Percentiles rank a stretch among this genome's conserved stretches.
Evolutionary conservation across 2,329 filamentous ascomycete species (phyloP).

Genomic region (Byssochlamys sp.): DNA sequence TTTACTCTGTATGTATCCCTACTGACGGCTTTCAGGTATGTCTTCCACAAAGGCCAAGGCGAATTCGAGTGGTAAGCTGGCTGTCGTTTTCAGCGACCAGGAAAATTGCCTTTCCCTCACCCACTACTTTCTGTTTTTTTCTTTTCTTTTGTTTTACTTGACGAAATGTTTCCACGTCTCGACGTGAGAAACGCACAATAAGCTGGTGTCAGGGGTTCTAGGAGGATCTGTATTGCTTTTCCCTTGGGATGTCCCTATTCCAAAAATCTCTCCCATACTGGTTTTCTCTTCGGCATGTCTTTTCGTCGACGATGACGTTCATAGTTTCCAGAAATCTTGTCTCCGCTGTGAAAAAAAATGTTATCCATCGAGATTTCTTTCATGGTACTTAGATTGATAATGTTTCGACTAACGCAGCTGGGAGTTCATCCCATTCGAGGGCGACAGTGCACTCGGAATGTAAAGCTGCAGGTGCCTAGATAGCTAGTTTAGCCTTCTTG

Average conservation of each 20-base stretch:
- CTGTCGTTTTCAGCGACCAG: neutral
- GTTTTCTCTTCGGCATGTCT: neutral
- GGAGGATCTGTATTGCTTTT: neutral
- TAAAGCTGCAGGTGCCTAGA: neutral
- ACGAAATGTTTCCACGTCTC: neutral
- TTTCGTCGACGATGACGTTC: neutral
- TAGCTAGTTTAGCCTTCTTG: neutral
- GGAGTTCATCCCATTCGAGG: neutral
- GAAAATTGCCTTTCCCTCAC: neutral
- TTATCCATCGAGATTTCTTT: neutral
- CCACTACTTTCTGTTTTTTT: neutral
- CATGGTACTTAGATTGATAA: neutral
- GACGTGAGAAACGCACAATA: neutral
- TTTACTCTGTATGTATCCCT: neutral
- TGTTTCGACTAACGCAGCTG: neutral
- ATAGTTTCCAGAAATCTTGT: neutral
- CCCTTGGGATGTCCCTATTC: neutral
- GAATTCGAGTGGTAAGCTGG: constrained; percentile 88
- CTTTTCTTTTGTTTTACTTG: neutral
- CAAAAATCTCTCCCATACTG: neutral
- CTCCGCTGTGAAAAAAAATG: neutral
- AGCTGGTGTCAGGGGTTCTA: neutral
- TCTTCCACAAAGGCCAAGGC: constrained; percentile 94
- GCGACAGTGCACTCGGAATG: neutral
- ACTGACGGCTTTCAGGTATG: constrained; percentile 50